Evolutionary conservation across 352 stramenopile species (phyloP).

Genomic region (Phytophthora megakarya): DNA sequence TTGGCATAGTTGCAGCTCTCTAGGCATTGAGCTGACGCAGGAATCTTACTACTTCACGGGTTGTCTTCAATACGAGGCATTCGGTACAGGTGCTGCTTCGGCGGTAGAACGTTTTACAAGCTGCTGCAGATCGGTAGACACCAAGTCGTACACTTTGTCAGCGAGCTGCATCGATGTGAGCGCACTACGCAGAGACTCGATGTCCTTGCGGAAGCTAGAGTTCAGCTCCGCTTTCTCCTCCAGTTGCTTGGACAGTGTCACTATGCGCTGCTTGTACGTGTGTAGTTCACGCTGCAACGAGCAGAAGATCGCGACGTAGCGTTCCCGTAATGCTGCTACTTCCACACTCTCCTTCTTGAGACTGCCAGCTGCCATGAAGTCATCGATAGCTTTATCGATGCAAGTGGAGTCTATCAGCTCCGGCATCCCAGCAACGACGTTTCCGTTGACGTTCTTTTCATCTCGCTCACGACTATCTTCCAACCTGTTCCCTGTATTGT

Average conservation of each 20-base stretch:
- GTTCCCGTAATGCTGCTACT: conserved; percentile 45
- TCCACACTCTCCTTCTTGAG: conserved; percentile 28
- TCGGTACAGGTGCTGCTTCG: conserved; percentile 10
- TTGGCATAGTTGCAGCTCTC: conserved; percentile 2
- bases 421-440: conserved; percentile 24
- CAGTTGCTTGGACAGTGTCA: conserved; percentile 54
- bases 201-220: conserved; percentile 61
- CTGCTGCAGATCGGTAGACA: conserved; percentile 57
- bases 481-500: conserved; percentile 21
- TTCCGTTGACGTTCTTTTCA: conserved; percentile 34
- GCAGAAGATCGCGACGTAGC: conserved; percentile 75
- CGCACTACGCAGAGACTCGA: conserved; percentile 65
- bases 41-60: conserved; percentile 10
- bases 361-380: conserved; percentile 40
- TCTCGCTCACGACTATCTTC: conserved; percentile 17
- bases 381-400: conserved; percentile 59
- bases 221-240: conserved; percentile 66
- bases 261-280: conserved; percentile 59
- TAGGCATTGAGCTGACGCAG: conserved; percentile 14
- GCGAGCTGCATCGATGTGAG: conserved; percentile 67
- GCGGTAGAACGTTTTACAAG: conserved; percentile 36
- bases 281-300: conserved; percentile 64
- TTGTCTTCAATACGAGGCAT: conserved; percentile 8
- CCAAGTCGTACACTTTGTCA: conserved; percentile 63
- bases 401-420: conserved; percentile 36